Percentiles rank a stretch among this genome's conserved stretches.
Evolutionary conservation across 176 grass and related monocot species (phyloP).

Genomic region (Poa annua): DNA sequence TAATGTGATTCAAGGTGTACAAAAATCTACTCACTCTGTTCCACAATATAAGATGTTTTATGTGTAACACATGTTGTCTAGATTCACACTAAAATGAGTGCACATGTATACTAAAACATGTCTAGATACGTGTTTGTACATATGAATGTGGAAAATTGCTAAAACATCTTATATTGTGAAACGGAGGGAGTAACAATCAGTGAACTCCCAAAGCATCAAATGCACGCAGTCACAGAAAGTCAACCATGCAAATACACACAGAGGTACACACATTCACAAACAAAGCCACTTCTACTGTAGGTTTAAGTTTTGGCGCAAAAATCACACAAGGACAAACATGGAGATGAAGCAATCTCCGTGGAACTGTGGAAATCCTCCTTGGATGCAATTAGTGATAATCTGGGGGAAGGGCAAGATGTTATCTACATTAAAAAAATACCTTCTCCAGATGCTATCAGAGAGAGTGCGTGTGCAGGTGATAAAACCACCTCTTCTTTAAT

Average conservation of each 20-base stretch:
- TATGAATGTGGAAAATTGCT: no score
- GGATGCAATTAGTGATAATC: slow-evolving; percentile 7
- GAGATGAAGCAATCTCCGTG: neutral
- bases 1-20: slow-evolving; percentile 20
- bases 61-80: no score
- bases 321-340: slow-evolving; percentile 16
- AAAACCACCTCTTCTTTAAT: slow-evolving; percentile 99
- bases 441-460: slow-evolving; percentile 98
- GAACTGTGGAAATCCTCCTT: slow-evolving; percentile 13
- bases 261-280: slow-evolving; percentile 4
- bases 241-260: neutral
- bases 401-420: slow-evolving; percentile 8
- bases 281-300: neutral
- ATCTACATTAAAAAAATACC: slow-evolving; percentile 53
- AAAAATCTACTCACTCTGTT: neutral
- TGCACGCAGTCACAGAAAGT: neutral
- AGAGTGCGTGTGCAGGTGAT: slow-evolving; percentile 98
- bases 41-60: no score
- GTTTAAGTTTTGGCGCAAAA: neutral
- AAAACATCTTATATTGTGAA: no score
- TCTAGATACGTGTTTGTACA: no score
- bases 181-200: neutral
- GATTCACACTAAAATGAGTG: no score
- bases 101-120: no score
- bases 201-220: slow-evolving; percentile 29